Conservation (phyloP, 768 basidiomycete species). For the Hygrophorus russula region DNA sequence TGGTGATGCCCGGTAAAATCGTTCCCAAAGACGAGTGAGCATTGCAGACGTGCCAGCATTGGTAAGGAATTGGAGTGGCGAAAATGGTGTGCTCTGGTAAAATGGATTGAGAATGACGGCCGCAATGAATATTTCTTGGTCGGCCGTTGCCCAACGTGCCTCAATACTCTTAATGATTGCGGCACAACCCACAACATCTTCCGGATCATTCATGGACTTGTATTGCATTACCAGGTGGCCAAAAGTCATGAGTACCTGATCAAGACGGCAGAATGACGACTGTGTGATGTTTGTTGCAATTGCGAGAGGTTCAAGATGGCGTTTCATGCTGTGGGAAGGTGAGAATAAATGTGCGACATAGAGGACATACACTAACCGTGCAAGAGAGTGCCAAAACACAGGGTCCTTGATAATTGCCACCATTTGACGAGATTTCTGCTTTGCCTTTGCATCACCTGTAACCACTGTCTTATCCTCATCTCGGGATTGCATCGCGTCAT, state of each 20-base stretch:
- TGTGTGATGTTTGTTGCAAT: slow-evolving; percentile 20
- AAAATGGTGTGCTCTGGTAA: slow-evolving; percentile 1
- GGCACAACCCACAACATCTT: slow-evolving; percentile 8
- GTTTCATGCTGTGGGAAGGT: slow-evolving; percentile 14
- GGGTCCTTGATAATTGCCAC: slow-evolving; percentile 16
- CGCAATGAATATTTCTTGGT: slow-evolving; percentile 17
- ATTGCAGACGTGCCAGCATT: background rate
- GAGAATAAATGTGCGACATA: slow-evolving; percentile 3
- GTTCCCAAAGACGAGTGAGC: background rate
- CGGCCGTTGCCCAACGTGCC: slow-evolving; percentile 12
- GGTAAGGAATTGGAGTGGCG: background rate
- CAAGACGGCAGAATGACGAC: slow-evolving; percentile 16
- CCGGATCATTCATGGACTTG: slow-evolving; percentile 5
- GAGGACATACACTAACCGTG: slow-evolving; percentile 12
- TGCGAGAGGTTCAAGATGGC: slow-evolving; percentile 20
- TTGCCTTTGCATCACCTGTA: slow-evolving; percentile 15
- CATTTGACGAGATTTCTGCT: slow-evolving; percentile 17
- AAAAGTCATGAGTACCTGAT: slow-evolving; percentile 20
- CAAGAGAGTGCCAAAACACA: slow-evolving; percentile 20
- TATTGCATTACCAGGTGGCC: slow-evolving; percentile 15
- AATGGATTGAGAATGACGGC: slow-evolving; percentile 8
- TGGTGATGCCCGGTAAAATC: background rate
- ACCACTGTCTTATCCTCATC: slow-evolving; percentile 9
- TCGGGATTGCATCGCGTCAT: slow-evolving; percentile 9
- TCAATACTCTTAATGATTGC: slow-evolving; percentile 19